A percentile compares a stretch with the other conserved stretches of the same genome.
phyloP scores from a whole-genome alignment of 495 filamentous ascomycete genomes.

The Daldinia grandis region DNA sequence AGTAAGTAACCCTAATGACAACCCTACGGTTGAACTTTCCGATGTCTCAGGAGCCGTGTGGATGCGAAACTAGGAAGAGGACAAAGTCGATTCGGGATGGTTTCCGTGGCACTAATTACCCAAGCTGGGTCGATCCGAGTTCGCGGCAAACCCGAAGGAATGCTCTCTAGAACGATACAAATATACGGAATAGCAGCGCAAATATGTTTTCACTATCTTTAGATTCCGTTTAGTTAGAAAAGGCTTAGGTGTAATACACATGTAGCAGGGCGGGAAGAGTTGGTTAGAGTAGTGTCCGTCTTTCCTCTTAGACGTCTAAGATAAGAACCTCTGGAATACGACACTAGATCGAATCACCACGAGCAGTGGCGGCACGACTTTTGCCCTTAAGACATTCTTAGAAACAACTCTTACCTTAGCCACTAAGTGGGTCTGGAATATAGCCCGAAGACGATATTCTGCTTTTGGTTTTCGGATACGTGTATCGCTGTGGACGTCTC shows the following conservation, averaged over 20 bases:
- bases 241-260: constrained; percentile 10
- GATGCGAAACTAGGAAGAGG: constrained; percentile 6
- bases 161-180: constrained; percentile 15
- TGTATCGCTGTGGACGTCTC: constrained; percentile 22
- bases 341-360: constrained; percentile 27
- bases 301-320: constrained; percentile 9
- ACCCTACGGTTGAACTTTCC: not conserved
- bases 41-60: constrained; percentile 1
- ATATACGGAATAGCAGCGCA: constrained; percentile 36
- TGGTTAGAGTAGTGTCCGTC: constrained; percentile 11
- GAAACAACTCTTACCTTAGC: constrained; percentile 30
- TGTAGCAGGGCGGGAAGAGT: constrained; percentile 17
- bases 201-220: constrained; percentile 37
- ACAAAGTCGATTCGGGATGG: constrained; percentile 23
- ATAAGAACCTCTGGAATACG: constrained; percentile 9
- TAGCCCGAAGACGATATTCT: constrained; percentile 22
- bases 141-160: constrained; percentile 4
- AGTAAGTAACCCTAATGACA: constrained; percentile 19
- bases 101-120: constrained; percentile 26
- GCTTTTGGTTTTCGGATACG: constrained; percentile 13
- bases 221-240: constrained; percentile 41
- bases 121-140: constrained; percentile 7
- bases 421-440: constrained; percentile 31
- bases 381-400: constrained; percentile 29
- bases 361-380: constrained; percentile 20